These are phyloP conservation scores for Mycosphaerella sp. DNA, from an alignment of 2,329 filamentous ascomycete species.

Conservation along the genomic window DNA sequence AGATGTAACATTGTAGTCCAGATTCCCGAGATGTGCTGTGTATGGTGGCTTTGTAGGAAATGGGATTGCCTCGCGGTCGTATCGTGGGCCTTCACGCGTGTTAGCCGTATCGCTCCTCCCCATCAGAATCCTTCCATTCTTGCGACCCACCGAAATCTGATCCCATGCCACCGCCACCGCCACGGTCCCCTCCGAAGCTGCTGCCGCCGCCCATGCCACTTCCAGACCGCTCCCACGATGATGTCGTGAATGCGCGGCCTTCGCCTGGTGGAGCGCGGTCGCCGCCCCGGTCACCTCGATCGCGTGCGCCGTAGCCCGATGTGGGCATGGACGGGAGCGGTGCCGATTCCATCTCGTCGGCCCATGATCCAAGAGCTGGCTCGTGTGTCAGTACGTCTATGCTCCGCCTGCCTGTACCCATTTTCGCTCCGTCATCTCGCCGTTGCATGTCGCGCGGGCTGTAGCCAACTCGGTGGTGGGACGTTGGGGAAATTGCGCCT, in stretches of 20 bases:
- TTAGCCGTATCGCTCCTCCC: constrained; percentile 13
- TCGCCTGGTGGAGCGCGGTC: constrained; percentile 30
- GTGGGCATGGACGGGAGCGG: constrained; percentile 31
- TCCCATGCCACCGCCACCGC: constrained; percentile 21
- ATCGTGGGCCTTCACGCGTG: constrained; percentile 31
- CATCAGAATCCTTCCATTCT: constrained; percentile 3
- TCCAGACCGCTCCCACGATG: constrained; percentile 28
- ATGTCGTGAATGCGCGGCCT: constrained; percentile 44
- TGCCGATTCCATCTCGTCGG: constrained; percentile 82
- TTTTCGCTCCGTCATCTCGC: constrained; percentile 1
- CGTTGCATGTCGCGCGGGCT: neutral
- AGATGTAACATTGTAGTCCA: constrained; percentile 87
- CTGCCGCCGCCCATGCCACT: constrained; percentile 19
- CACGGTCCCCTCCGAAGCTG: constrained; percentile 19
- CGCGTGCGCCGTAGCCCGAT: constrained; percentile 25
- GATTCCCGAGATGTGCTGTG: constrained; percentile 92
- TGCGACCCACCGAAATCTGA: constrained; percentile 30
- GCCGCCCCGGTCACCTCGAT: constrained; percentile 17
- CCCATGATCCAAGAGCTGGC: constrained; percentile 82
- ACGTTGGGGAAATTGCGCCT: constrained; percentile 26
- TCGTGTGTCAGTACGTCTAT: constrained; percentile 23
- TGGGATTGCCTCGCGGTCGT: constrained; percentile 66
- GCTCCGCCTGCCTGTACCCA: neutral
- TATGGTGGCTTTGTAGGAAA: constrained; percentile 89
- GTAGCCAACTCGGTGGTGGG: neutral